phyloP scores from a whole-genome alignment of 495 filamentous ascomycete genomes.

The Neurospora sp. region DNA sequence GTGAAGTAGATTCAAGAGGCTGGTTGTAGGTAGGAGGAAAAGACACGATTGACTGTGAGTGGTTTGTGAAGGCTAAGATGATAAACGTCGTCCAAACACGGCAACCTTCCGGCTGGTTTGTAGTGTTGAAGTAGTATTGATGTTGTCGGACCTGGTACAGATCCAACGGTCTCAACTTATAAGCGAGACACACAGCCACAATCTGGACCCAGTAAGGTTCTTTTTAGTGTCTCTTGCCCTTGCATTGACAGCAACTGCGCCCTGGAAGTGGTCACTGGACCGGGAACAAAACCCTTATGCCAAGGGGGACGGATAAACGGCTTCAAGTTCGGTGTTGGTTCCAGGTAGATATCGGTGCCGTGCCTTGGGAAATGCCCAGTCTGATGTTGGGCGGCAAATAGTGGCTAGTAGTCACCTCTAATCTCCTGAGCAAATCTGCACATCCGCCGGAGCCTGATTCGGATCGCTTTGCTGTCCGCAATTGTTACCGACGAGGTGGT shows the following conservation, averaged over 20 bases:
- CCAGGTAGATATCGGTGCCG: neutral
- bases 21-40: neutral
- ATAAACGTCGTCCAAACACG: neutral
- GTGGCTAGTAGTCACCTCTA: neutral
- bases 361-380: neutral
- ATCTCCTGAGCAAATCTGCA: neutral
- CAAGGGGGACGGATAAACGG: neutral
- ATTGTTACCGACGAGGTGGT: neutral
- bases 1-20: neutral
- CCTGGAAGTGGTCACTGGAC: neutral
- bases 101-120: neutral
- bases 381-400: neutral
- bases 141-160: neutral
- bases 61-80: neutral
- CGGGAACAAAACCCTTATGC: neutral
- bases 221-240: neutral
- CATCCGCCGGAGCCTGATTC: neutral
- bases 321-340: neutral
- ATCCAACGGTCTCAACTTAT: neutral
- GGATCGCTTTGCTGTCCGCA: neutral
- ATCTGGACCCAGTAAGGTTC: neutral
- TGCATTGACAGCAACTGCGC: neutral
- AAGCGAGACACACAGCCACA: neutral
- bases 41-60: neutral
- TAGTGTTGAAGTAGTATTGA: neutral